Percentiles rank a stretch among this genome's conserved stretches.
Conservation (phyloP, 2,329 filamentous ascomycete species). For the Scedosporium boydii region DNA sequence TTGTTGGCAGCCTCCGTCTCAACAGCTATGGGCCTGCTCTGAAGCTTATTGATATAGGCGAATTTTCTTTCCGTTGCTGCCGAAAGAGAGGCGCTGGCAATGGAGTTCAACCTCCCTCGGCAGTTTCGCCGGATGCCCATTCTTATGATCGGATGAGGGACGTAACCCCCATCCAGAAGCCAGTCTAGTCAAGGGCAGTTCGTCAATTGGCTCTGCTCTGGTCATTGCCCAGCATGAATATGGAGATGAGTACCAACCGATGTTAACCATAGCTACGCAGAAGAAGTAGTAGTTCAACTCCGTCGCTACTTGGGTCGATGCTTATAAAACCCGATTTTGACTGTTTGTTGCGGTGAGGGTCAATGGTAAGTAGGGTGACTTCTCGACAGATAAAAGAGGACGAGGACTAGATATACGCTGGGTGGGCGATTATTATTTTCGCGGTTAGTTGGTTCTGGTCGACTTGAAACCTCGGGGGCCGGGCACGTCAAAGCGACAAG, state of each 20-base stretch:
- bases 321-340: no score
- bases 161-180: slow-evolving; percentile 55
- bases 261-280: no score
- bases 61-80: slow-evolving; percentile 51
- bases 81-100: slow-evolving; percentile 42
- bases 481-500: no score
- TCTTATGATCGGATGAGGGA: slow-evolving; percentile 54
- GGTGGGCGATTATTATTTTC: no score
- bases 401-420: no score
- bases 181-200: slow-evolving; percentile 9
- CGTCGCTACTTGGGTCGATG: no score
- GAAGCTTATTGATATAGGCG: slow-evolving; percentile 50
- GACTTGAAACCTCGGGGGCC: no score
- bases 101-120: slow-evolving; percentile 45
- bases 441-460: no score
- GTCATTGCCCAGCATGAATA: background rate
- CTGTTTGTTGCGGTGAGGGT: no score
- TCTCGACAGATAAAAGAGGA: no score
- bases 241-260: background rate
- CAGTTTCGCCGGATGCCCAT: slow-evolving; percentile 59
- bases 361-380: no score
- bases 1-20: slow-evolving; percentile 55
- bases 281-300: no score
- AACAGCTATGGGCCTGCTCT: slow-evolving; percentile 55
- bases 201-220: background rate